These are phyloP conservation scores for Oryza coarctata DNA, from an alignment of 176 grass and related monocot genomes.

Conservation along the genomic window DNA sequence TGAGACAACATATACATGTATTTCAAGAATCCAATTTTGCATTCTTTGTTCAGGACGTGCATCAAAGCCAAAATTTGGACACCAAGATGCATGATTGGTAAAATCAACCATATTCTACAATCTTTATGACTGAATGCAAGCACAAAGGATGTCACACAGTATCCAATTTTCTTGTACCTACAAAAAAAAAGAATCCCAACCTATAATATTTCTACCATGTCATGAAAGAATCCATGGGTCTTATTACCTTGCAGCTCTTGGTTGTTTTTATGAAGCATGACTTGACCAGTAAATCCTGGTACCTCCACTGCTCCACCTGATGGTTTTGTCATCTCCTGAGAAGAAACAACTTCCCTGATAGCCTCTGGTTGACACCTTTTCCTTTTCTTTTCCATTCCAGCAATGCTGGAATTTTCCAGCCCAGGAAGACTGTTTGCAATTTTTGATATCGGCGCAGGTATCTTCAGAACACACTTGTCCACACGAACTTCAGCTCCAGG, in stretches of 20 bases:
- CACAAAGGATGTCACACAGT: background rate
- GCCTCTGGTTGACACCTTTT: constrained; percentile 34
- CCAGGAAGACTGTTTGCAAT: constrained; percentile 11
- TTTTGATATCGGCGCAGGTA: constrained; percentile 9
- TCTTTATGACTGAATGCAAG: constrained; percentile 18
- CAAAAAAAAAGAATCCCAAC: background rate
- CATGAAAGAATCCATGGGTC: background rate
- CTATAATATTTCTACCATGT: constrained; percentile 13
- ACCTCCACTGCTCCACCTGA: constrained; percentile 20
- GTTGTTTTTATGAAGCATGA: constrained; percentile 10
- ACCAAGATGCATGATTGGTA: background rate
- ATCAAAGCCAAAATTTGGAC: constrained; percentile 5
- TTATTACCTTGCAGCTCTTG: constrained; percentile 23
- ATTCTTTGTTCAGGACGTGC: constrained; percentile 5
- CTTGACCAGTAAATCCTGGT: constrained; percentile 22
- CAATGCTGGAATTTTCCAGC: constrained; percentile 34
- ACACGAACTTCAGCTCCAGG: constrained; percentile 14
- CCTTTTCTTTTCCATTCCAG: constrained; percentile 66
- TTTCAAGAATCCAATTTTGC: background rate
- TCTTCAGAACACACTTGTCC: constrained; percentile 5
- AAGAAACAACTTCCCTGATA: constrained; percentile 33
- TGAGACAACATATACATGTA: background rate
- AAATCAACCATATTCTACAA: constrained; percentile 9
- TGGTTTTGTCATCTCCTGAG: constrained; percentile 30
- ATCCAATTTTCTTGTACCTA: background rate